Evolutionary conservation across 2,329 filamentous ascomycete species (phyloP), one percentile per base, ranked within the genome.

Genomic region (Diplodia corticola): DNA sequence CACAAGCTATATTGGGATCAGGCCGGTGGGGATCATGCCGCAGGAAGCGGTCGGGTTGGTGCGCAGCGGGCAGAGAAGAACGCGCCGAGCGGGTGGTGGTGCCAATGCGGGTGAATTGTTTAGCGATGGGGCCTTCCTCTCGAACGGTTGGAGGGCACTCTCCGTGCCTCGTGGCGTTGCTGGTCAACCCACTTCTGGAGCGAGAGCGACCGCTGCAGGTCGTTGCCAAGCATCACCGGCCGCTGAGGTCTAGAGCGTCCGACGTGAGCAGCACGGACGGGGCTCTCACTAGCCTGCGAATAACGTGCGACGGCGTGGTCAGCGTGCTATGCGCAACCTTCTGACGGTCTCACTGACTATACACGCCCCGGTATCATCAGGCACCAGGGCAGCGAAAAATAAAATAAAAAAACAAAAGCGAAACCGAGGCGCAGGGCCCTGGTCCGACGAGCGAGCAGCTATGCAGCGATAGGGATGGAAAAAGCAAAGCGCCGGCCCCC

Each of bases 231-330:
- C 40, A 49, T 49, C 57, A 22, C 44, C 44, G 57, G 57, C 26
- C 57, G 57, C 40, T 61, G 40, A n/a, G 33, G 57, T 49, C 57
- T 61, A 61, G 57, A 61, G 17, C 30, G 40, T 5, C 57, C 35
- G 44, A 15, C 53, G 35, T 44, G 37, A 44, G 37, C 37, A 44
- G 37, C 37, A 44, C 37, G 37, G 35, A 24, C 22, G 20, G 22
- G 54, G 20, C 35, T 59, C 15, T 26, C 26, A 44, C n/a, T 49
- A 35, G 57, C 57, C 57, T 15, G 26, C 40, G 44, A 49, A 59
- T 35, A 61, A 61, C 57, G 57, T 61, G 57, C 57, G 57, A 61
- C 57, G 57, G 57, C 57, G 57, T 44, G 22, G 57, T 61, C 57
- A 61, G 57, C 40, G 40, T 49, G 40, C 26, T 28, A n/a, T 61